A percentile compares a stretch with the other conserved stretches of the same genome.
Evolutionary conservation across 805 yeast species (phyloP).

Genomic region (Saccharomyces eubayanus): DNA sequence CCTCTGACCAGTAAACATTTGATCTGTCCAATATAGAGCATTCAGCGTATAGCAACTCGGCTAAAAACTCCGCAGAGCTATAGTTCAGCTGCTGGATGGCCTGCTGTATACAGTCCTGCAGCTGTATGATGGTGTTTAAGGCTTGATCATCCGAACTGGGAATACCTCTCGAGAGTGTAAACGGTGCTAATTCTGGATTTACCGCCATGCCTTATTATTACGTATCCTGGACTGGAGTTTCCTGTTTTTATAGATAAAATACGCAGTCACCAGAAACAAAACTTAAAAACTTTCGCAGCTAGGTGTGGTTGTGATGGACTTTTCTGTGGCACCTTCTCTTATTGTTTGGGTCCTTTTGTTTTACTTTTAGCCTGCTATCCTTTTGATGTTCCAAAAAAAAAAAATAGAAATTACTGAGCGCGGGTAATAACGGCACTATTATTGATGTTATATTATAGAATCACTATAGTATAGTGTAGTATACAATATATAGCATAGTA

Average conservation of each 20-base stretch:
- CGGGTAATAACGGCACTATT: not conserved
- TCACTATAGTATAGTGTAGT: not conserved
- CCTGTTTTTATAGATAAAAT: not conserved
- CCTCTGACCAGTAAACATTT: slow-evolving; percentile 38
- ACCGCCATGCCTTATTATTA: not conserved
- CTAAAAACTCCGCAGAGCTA: slow-evolving; percentile 73
- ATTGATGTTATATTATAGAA: not conserved
- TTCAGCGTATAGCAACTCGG: slow-evolving; percentile 72
- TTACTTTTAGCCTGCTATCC: not conserved
- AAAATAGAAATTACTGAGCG: not conserved
- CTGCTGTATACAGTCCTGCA: slow-evolving; percentile 14
- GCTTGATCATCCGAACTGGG: not conserved
- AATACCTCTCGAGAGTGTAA: not conserved
- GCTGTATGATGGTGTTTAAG: slow-evolving; percentile 5
- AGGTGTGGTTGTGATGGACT: not conserved
- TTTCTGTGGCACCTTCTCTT: not conserved
- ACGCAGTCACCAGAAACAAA: not conserved
- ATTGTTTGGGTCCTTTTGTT: not conserved
- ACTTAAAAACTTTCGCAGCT: not conserved
- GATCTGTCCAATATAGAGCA: slow-evolving; percentile 20
- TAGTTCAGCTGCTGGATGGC: slow-evolving; percentile 23
- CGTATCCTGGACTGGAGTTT: not conserved
- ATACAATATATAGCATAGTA: not conserved
- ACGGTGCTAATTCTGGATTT: not conserved
- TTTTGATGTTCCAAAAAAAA: not conserved